Evolutionary conservation across 148 eudicot species (phyloP), one percentile per base, ranked within the genome.

Genomic region (Bassia scoparia): DNA sequence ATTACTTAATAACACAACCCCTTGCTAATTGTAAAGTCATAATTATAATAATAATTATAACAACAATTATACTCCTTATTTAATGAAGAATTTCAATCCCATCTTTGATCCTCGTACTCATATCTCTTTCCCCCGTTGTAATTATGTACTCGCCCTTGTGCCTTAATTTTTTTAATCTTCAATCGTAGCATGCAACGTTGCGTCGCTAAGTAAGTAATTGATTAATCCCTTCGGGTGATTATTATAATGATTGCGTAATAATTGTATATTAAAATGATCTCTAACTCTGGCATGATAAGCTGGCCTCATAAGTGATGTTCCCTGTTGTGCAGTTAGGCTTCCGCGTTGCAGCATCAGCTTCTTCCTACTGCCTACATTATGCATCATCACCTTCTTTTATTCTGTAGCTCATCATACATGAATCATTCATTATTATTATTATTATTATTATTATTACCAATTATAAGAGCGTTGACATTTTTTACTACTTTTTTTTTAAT

Each of bases 291-390:
- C 73, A 76, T 80, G 70, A 80, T 80, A 67, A 80, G 53, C 76
- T 76, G 83, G 76, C 80, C 71, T 68, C 80, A 72, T 76, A 67
- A 38, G 67, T 76, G 77, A 72, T 76, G 80, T 80, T 75, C 82
- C 78, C 78, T 72, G 8, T 9, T 49, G 41, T 76, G 77, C 59
- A 76, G 73, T 68, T 76, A 72, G 37, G 70, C 67, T 80, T 80
- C 50, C 74, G 79, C 77, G 80, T 80, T 71, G 48, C 44, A 67
- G 64, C 67, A 76, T 71, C 65, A 67, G 31, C 58, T 18, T 50
- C 29, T 61, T 59, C 50, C 15, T 63, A 6, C 55, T 35, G 26
- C 29, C 63, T 66, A 35, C 33, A 60, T 41, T 38, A 66, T 43
- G 24, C 24, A 3, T 66, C 53, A 55, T 59, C 33, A 27, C 34